phyloP scores from a whole-genome alignment of 2,329 filamentous ascomycete genomes.

The Monilinia polystroma region DNA sequence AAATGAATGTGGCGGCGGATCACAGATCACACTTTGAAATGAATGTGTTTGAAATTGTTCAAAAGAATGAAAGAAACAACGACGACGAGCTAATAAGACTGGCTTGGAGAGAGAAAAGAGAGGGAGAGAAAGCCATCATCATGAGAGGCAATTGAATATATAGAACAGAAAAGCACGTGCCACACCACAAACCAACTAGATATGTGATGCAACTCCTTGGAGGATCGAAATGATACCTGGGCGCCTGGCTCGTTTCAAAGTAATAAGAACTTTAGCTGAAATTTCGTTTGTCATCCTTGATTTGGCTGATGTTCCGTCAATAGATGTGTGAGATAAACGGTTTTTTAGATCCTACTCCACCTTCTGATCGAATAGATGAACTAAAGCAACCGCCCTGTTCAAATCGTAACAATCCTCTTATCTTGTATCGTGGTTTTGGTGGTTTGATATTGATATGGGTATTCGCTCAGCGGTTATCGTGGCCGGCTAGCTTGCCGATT shows the following conservation, averaged over 20 bases:
- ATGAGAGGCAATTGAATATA: conserved; percentile 17
- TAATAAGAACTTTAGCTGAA: conserved; percentile 8
- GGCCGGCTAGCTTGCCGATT: too few species aligned
- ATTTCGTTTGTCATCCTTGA: not conserved
- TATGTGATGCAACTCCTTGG: not conserved
- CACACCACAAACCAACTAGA: conserved; percentile 6
- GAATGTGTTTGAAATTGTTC: conserved; percentile 7
- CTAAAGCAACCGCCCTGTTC: not conserved
- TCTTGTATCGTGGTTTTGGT: not conserved
- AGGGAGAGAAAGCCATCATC: not conserved
- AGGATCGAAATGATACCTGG: not conserved
- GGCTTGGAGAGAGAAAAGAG: conserved; percentile 13
- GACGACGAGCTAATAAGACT: conserved; percentile 6
- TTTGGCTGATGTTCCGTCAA: not conserved
- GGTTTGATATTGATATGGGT: not conserved
- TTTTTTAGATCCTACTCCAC: not conserved
- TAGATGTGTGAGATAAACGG: conserved; percentile 8
- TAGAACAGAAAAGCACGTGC: not conserved
- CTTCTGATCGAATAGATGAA: not conserved
- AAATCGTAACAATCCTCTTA: not conserved
- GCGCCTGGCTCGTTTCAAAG: not conserved
- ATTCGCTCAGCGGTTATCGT: not conserved
- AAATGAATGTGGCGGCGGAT: conserved; percentile 28
- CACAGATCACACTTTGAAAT: conserved; percentile 19
- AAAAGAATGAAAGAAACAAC: conserved; percentile 3